These are phyloP conservation scores for Rhodotorula sp. DNA, from an alignment of 1,284 basidiomycete species.

Conservation along the genomic window DNA sequence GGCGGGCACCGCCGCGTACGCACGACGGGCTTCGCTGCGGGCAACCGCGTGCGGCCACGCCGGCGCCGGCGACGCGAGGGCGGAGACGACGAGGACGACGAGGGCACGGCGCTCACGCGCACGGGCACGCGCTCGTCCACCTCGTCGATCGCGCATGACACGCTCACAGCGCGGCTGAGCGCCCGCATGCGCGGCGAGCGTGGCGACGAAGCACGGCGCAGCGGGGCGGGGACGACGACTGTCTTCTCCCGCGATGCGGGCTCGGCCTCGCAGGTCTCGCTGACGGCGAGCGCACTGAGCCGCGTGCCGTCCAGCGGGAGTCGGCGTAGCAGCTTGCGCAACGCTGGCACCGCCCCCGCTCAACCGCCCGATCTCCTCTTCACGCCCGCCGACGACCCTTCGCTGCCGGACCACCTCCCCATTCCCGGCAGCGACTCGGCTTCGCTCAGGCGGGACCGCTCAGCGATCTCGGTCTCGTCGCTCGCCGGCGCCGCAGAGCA, in stretches of 20 bases:
- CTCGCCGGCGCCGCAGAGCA: background rate
- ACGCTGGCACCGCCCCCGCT: background rate
- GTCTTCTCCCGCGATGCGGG: conserved; percentile 26
- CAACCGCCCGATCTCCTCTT: conserved; percentile 21
- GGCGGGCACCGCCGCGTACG: conserved; percentile 6
- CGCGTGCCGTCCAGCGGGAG: background rate
- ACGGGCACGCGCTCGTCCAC: conserved; percentile 16
- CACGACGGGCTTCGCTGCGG: conserved; percentile 6
- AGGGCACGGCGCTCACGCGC: conserved; percentile 21
- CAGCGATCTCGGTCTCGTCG: background rate
- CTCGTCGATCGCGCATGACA: conserved; percentile 11
- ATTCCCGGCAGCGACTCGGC: conserved; percentile 8
- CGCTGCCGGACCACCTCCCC: conserved; percentile 15
- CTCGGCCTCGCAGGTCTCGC: conserved; percentile 4
- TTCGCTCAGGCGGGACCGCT: background rate
- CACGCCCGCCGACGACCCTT: conserved; percentile 32
- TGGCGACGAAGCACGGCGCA: background rate
- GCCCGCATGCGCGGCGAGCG: conserved; percentile 1
- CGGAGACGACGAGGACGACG: conserved; percentile 5
- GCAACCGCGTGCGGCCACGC: conserved; percentile 1
- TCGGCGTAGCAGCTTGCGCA: background rate
- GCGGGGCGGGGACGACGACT: conserved; percentile 11
- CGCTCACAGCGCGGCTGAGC: conserved; percentile 21
- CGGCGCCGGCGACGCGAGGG: background rate
- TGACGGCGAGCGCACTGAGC: conserved; percentile 19